Percentiles rank a stretch among this genome's conserved stretches.
phyloP scores from a whole-genome alignment of 2,329 filamentous ascomycete species.

The Alternaria atra region DNA sequence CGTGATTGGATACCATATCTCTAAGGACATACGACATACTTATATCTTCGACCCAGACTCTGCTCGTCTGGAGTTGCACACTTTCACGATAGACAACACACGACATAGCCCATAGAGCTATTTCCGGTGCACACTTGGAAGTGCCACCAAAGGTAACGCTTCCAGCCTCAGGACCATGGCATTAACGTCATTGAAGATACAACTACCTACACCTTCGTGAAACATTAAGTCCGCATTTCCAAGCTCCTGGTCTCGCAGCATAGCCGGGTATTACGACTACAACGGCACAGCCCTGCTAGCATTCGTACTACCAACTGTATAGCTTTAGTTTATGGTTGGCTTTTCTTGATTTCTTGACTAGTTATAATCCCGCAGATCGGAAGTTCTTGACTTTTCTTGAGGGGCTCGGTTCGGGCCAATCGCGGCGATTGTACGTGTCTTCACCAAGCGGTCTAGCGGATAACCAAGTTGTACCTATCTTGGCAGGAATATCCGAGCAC shows the following conservation, averaged over 20 bases:
- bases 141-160: constrained; percentile 17
- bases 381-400: constrained; percentile 27
- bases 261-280: constrained; percentile 33
- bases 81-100: not conserved
- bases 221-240: constrained; percentile 6
- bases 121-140: constrained; percentile 10
- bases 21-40: constrained; percentile 23
- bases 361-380: constrained; percentile 18
- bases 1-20: constrained; percentile 10
- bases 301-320: not conserved
- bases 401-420: constrained; percentile 17
- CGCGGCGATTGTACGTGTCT: constrained; percentile 19
- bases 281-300: constrained; percentile 12
- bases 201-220: constrained; percentile 6
- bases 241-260: constrained; percentile 14
- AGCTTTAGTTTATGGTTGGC: not conserved
- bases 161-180: constrained; percentile 21
- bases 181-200: constrained; percentile 8
- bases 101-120: constrained; percentile 20
- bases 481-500: constrained; percentile 31
- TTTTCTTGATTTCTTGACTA: constrained; percentile 8
- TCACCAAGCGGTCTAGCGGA: constrained; percentile 31
- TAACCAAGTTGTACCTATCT: constrained; percentile 25
- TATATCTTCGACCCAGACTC: constrained; percentile 20
- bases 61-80: constrained; percentile 5